Percentiles rank a stretch among this genome's conserved stretches.
These are phyloP conservation scores for Cairneyella variabilis DNA, from an alignment of 495 filamentous ascomycete species.

Conservation along the genomic window DNA sequence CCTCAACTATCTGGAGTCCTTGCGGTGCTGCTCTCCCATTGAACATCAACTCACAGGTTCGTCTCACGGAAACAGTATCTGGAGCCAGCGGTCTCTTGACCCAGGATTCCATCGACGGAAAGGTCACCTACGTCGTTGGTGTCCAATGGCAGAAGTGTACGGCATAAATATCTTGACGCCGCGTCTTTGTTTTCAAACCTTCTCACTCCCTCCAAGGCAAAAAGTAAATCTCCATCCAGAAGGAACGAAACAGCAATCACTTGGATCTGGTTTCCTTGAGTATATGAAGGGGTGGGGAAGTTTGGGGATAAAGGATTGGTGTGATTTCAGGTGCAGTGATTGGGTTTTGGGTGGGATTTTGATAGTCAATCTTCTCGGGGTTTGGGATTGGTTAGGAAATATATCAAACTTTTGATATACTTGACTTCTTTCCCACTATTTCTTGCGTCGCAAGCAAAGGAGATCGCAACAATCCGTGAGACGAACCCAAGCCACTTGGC, in stretches of 20 bases:
- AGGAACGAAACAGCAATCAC: too few species aligned
- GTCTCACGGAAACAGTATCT: constrained; percentile 19
- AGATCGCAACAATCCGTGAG: neutral
- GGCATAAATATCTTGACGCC: neutral
- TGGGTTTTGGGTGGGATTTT: neutral
- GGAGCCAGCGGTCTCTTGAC: constrained; percentile 31
- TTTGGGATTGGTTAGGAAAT: neutral
- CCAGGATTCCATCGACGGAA: constrained; percentile 35
- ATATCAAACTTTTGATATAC: constrained; percentile 22
- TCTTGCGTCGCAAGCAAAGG: neutral
- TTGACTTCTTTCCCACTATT: neutral
- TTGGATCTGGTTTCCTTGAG: too few species aligned
- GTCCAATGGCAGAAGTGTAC: constrained; percentile 28
- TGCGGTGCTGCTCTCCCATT: constrained; percentile 36
- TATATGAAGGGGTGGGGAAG: too few species aligned
- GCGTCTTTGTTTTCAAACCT: neutral
- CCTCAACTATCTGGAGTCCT: constrained; percentile 39
- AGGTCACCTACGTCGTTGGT: constrained; percentile 34
- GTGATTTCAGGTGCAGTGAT: neutral
- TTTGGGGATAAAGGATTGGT: too few species aligned
- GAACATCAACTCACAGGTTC: constrained; percentile 42
- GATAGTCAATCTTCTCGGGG: neutral
- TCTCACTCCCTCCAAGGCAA: constrained; percentile 13
- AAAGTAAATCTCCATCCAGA: neutral
- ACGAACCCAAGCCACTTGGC: neutral